Percentiles rank a stretch among this genome's conserved stretches.
These are phyloP conservation scores for Kluyveromyces sp. DNA, from an alignment of 1,139 yeast species.

Conservation along the genomic window DNA sequence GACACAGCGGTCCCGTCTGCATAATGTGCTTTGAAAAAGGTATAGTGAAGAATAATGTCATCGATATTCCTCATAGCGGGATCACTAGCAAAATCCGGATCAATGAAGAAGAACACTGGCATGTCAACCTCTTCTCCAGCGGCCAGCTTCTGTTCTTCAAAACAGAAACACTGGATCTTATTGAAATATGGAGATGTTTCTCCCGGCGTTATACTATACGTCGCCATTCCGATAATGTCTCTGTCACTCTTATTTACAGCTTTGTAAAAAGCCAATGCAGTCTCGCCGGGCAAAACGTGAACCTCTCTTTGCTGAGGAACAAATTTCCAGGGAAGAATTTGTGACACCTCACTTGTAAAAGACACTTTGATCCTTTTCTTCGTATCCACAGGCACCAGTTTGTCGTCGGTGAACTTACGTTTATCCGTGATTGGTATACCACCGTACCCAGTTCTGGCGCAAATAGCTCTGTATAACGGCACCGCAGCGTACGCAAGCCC, in stretches of 20 bases:
- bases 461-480: constrained; percentile 83
- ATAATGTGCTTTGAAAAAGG: constrained; percentile 64
- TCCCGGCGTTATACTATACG: constrained; percentile 93
- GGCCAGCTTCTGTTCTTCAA: constrained; percentile 86
- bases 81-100: constrained; percentile 94
- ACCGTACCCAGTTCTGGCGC: constrained; percentile 94
- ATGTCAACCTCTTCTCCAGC: constrained; percentile 99
- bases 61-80: constrained; percentile 89
- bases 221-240: constrained; percentile 97
- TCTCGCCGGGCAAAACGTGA: constrained; percentile 91
- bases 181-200: constrained; percentile 94
- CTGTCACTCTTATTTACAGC: constrained; percentile 81
- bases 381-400: constrained; percentile 80
- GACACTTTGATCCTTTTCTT: constrained; percentile 73
- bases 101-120: constrained; percentile 98
- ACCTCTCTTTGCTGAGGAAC: constrained; percentile 94
- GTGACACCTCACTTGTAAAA: constrained; percentile 89
- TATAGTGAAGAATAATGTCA: constrained; percentile 84
- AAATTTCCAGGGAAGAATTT: constrained; percentile 91
- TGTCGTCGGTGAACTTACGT: constrained; percentile 75
- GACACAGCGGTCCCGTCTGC: constrained; percentile 30
- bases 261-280: constrained; percentile 91
- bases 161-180: constrained; percentile 96
- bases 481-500: constrained; percentile 89
- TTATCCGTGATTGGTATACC: constrained; percentile 91